These are phyloP conservation scores for Aegilops sharonensis DNA, from an alignment of 176 grass and related monocot genomes.

Conservation along the genomic window DNA sequence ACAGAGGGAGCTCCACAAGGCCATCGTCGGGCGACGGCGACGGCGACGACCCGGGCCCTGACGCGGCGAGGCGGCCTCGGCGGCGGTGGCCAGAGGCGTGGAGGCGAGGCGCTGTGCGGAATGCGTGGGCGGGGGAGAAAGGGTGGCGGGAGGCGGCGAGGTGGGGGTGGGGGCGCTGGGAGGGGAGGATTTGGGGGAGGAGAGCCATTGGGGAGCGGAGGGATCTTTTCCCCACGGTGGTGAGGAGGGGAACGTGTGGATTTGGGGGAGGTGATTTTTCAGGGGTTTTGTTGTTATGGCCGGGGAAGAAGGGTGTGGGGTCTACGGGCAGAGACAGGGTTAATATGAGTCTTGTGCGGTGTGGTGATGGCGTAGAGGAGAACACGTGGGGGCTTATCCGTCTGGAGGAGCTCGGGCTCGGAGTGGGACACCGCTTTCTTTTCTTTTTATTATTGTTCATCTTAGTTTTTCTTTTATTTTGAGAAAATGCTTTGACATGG, in stretches of 20 bases:
- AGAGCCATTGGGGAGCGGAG: conserved; percentile 46
- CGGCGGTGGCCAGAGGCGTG: conserved; percentile 12
- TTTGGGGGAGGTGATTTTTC: conserved; percentile 30
- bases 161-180: conserved; percentile 30
- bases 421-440: not conserved
- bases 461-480: too few species aligned
- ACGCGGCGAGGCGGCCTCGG: conserved; percentile 19
- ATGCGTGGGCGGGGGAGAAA: conserved; percentile 28
- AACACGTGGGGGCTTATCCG: conserved; percentile 55
- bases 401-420: not conserved
- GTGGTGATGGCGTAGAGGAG: conserved; percentile 32
- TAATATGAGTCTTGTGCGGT: not conserved
- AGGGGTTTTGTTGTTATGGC: conserved; percentile 8
- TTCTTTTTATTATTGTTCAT: too few species aligned
- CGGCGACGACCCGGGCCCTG: conserved; percentile 17
- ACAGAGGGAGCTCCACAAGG: conserved; percentile 85
- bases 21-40: conserved; percentile 41
- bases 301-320: conserved; percentile 3
- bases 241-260: conserved; percentile 31
- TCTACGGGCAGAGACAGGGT: not conserved
- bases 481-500: too few species aligned
- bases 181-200: conserved; percentile 64
- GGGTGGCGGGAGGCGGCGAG: conserved; percentile 10
- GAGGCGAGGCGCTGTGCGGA: conserved; percentile 38
- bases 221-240: conserved; percentile 11